Evolutionary conservation across 2,329 filamentous ascomycete genomes (phyloP).

Genomic region (Venturia effusa): DNA sequence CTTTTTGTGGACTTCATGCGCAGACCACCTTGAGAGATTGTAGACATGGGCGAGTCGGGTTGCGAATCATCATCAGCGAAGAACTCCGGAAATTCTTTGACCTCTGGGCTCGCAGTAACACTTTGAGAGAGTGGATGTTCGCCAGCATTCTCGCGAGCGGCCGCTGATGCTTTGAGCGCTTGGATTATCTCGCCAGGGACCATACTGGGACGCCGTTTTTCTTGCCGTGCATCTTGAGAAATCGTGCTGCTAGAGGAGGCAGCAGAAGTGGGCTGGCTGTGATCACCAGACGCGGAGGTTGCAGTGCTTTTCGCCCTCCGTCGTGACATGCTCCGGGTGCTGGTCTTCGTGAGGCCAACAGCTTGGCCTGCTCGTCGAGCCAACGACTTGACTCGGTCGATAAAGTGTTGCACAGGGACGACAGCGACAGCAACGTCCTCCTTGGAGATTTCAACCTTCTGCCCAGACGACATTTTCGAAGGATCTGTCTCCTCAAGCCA

Average conservation of each 20-base stretch:
- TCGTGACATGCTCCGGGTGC: slow-evolving; percentile 31
- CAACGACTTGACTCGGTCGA: slow-evolving; percentile 73
- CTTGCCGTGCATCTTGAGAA: slow-evolving; percentile 40
- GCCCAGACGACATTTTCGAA: slow-evolving; percentile 62
- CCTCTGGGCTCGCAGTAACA: slow-evolving; percentile 57
- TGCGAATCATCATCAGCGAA: slow-evolving; percentile 26
- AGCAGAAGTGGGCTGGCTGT: slow-evolving; percentile 32
- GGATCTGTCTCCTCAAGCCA: slow-evolving; percentile 97
- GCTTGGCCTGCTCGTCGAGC: slow-evolving; percentile 52
- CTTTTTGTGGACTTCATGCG: neutral
- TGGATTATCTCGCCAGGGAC: slow-evolving; percentile 48
- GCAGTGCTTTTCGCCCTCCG: slow-evolving; percentile 43
- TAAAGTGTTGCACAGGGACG: slow-evolving; percentile 68
- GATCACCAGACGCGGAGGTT: slow-evolving; percentile 44
- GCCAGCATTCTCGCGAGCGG: slow-evolving; percentile 26
- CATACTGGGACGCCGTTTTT: slow-evolving; percentile 34
- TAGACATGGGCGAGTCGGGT: slow-evolving; percentile 26
- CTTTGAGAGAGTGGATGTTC: slow-evolving; percentile 70
- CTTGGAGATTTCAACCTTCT: slow-evolving; percentile 84
- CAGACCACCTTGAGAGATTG: slow-evolving; percentile 9
- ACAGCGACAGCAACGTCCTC: slow-evolving; percentile 87
- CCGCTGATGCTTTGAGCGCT: slow-evolving; percentile 33
- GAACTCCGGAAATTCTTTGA: slow-evolving; percentile 24
- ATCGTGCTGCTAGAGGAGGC: slow-evolving; percentile 44
- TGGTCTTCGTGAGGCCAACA: slow-evolving; percentile 40